Evolutionary conservation across 1,139 yeast species (phyloP).

Genomic region (Protomyces inouyei): DNA sequence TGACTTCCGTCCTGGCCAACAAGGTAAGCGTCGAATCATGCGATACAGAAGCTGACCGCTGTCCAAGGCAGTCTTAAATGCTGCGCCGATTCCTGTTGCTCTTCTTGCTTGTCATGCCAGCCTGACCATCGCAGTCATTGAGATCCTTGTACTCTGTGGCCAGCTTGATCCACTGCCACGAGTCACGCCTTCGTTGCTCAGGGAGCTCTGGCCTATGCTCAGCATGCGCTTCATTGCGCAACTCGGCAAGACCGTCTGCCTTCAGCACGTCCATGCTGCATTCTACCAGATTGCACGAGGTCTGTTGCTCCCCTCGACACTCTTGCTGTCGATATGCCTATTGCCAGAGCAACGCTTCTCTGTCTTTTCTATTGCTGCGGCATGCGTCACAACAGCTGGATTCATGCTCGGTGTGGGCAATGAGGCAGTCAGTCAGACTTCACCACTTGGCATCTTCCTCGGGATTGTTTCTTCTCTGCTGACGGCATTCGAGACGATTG

Average conservation of each 20-base stretch:
- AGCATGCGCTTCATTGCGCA: not conserved
- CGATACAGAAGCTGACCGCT: not conserved
- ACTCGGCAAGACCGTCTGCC: conserved; percentile 8
- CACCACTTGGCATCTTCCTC: conserved; percentile 4
- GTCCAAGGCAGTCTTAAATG: not conserved
- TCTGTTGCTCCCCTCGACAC: conserved; percentile 15
- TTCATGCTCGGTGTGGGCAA: conserved; percentile 6
- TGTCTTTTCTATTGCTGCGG: not conserved
- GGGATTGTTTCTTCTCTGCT: conserved; percentile 13
- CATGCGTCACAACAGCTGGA: conserved; percentile 3
- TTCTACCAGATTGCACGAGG: conserved; percentile 24
- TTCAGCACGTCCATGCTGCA: conserved; percentile 11
- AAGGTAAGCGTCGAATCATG: not conserved
- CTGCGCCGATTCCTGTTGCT: not conserved
- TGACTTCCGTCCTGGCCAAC: not conserved
- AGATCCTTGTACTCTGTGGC: not conserved
- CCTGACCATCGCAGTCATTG: not conserved
- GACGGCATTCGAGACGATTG: conserved; percentile 18
- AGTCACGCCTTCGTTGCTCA: not conserved
- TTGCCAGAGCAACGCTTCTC: conserved; percentile 1
- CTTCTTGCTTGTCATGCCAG: not conserved
- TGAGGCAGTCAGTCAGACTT: not conserved
- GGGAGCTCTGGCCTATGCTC: not conserved
- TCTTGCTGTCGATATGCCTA: conserved; percentile 1
- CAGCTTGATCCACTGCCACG: not conserved